These are phyloP conservation scores for Isatis tinctoria DNA, from an alignment of 345 rosid genomes.

Conservation along the genomic window DNA sequence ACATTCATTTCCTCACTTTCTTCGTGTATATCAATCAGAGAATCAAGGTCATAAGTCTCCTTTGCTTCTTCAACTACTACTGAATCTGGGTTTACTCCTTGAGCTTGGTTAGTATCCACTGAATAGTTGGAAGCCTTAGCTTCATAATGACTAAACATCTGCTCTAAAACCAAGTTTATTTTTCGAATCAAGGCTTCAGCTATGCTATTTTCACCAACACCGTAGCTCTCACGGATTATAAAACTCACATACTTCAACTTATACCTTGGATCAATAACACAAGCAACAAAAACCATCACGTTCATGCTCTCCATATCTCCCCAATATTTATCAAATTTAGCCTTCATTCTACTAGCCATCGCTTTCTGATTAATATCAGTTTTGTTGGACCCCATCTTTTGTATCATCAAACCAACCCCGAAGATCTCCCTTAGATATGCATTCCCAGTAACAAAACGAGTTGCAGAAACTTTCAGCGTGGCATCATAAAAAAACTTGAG, in stretches of 20 bases:
- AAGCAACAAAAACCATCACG: too few species aligned
- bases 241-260: neutral
- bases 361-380: too few species aligned
- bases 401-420: too few species aligned
- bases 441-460: neutral
- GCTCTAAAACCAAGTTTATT: neutral
- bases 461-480: neutral
- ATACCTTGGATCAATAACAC: neutral
- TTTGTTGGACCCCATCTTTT: too few species aligned
- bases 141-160: neutral
- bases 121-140: neutral
- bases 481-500: conserved; percentile 4
- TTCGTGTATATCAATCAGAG: neutral
- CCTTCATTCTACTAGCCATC: too few species aligned
- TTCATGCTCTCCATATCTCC: too few species aligned
- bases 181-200: neutral
- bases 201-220: neutral
- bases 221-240: neutral
- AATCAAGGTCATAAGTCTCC: neutral
- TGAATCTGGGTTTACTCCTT: too few species aligned
- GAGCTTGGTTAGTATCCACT: too few species aligned
- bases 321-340: too few species aligned
- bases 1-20: neutral
- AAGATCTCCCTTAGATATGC: neutral
- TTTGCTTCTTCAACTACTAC: too few species aligned